Conservation (phyloP, 306 rosid genomes). For the Dryas drummondii region DNA sequence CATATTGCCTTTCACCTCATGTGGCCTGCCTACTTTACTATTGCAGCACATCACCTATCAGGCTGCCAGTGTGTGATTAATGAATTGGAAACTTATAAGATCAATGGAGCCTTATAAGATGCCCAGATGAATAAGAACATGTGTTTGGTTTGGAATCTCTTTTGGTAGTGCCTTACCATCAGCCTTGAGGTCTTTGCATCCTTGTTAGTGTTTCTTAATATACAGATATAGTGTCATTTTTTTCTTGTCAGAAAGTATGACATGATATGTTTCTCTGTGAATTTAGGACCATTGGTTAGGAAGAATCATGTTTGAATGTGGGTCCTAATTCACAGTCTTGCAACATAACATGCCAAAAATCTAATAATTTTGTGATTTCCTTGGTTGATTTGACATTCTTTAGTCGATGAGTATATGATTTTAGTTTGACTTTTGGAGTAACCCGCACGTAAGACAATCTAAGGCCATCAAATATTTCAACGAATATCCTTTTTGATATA, state of each 20-base stretch:
- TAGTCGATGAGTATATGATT: not conserved
- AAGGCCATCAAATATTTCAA: slow-evolving; percentile 1
- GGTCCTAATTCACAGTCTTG: not conserved
- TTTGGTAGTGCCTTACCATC: not conserved
- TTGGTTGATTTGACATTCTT: not conserved
- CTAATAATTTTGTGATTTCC: not conserved
- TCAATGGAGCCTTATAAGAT: not conserved
- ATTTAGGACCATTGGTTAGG: not conserved
- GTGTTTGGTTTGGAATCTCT: not conserved
- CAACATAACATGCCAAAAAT: slow-evolving; percentile 2
- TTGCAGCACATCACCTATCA: not conserved
- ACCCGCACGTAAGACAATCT: not conserved
- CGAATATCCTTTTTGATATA: not conserved
- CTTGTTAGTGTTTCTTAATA: not conserved
- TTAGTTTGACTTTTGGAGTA: not conserved
- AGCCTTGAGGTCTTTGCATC: not conserved
- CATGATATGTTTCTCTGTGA: not conserved
- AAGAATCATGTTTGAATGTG: not conserved
- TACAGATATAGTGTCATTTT: not conserved
- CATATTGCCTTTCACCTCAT: not conserved
- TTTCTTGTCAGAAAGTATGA: not conserved
- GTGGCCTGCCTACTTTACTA: not conserved
- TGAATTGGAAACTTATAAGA: not conserved
- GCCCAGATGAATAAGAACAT: not conserved
- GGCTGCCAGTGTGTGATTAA: not conserved